Conservation (phyloP, 768 basidiomycete species). For the Tulasnella sp. region DNA sequence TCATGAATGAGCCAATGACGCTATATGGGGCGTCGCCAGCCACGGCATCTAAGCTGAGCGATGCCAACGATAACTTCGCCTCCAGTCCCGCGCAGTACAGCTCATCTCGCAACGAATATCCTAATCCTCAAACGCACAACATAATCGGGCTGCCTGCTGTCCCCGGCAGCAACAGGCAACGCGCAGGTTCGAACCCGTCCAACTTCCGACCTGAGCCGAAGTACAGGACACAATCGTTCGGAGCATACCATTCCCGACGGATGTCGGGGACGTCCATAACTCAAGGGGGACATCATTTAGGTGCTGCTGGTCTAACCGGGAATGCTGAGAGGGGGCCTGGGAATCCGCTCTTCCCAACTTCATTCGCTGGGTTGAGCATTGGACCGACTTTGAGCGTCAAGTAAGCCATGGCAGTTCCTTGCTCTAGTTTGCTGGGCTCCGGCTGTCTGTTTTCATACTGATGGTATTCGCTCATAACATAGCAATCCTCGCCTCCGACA, state of each 20-base stretch:
- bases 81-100: not conserved
- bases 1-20: constrained; percentile 19
- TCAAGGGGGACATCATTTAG: not conserved
- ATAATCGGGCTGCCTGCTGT: not conserved
- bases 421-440: not conserved
- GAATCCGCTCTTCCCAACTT: constrained; percentile 70
- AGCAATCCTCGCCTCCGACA: constrained; percentile 25
- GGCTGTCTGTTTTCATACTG: not conserved
- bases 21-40: not conserved
- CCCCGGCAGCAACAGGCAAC: not conserved
- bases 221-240: not conserved
- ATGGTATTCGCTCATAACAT: not conserved
- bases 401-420: constrained; percentile 25
- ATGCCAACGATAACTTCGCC: not conserved
- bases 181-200: not conserved
- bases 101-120: not conserved
- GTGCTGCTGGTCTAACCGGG: constrained; percentile 18
- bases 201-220: not conserved
- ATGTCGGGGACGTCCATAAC: not conserved
- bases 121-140: not conserved
- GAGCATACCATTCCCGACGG: not conserved
- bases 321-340: constrained; percentile 59
- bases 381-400: constrained; percentile 54
- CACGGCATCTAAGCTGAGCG: not conserved
- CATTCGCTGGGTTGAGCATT: constrained; percentile 55